phyloP scores from a whole-genome alignment of 1,139 yeast species.

The Scheffersomyces parashehatae region DNA sequence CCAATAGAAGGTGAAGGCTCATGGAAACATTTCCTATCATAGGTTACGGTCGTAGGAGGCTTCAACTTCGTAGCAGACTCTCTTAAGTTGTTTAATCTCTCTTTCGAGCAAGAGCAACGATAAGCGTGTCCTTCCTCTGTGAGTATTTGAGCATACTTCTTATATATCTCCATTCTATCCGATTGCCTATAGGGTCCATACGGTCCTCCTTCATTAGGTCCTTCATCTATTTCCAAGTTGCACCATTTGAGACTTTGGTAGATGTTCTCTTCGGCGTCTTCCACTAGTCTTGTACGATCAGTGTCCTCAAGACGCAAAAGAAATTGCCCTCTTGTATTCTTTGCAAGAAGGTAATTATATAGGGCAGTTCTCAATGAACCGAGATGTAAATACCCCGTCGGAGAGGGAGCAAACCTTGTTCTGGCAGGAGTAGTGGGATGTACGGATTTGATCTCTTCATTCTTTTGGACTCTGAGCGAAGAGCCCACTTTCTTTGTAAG shows the following conservation, averaged over 20 bases:
- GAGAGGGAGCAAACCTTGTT: slow-evolving; percentile 97
- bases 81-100: slow-evolving; percentile 66
- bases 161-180: slow-evolving; percentile 68
- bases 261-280: slow-evolving; percentile 81
- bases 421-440: slow-evolving; percentile 66
- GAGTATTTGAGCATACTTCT: slow-evolving; percentile 54
- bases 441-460: slow-evolving; percentile 15
- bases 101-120: slow-evolving; percentile 81
- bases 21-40: slow-evolving; percentile 74
- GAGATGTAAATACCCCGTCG: slow-evolving; percentile 88
- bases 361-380: slow-evolving; percentile 94
- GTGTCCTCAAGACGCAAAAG: slow-evolving; percentile 88
- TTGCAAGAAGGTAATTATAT: slow-evolving; percentile 83
- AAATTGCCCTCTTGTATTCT: slow-evolving; percentile 77
- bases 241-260: slow-evolving; percentile 80
- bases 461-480: background rate
- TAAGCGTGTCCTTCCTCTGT: slow-evolving; percentile 74
- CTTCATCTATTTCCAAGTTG: slow-evolving; percentile 75
- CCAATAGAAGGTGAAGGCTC: slow-evolving; percentile 19
- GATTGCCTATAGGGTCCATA: slow-evolving; percentile 83
- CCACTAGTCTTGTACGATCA: slow-evolving; percentile 73
- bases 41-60: slow-evolving; percentile 92
- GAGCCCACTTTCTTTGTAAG: slow-evolving; percentile 1
- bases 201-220: slow-evolving; percentile 69
- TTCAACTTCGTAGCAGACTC: slow-evolving; percentile 70